These are phyloP conservation scores for Lachnellula arida DNA, from an alignment of 2,329 filamentous ascomycete species.

Conservation along the genomic window DNA sequence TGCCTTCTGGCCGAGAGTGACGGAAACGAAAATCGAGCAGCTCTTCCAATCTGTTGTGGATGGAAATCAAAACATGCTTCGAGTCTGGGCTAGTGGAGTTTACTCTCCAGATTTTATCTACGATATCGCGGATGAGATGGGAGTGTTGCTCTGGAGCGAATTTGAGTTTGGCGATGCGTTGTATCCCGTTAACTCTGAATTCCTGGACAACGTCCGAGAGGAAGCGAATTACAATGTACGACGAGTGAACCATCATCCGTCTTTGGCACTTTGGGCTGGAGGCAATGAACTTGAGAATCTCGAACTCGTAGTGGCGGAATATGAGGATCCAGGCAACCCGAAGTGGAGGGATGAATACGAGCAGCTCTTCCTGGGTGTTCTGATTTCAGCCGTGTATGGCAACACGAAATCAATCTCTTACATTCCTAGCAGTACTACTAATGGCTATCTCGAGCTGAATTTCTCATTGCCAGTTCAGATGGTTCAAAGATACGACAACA, in stretches of 20 bases:
- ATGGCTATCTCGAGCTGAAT: constrained; percentile 52
- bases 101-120: constrained; percentile 60
- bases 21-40: constrained; percentile 43
- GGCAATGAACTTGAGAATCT: constrained; percentile 58
- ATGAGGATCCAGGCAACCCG: constrained; percentile 23
- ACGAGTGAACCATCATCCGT: constrained; percentile 57
- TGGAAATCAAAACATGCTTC: constrained; percentile 61
- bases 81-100: constrained; percentile 56
- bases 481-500: constrained; percentile 52
- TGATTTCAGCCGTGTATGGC: constrained; percentile 51
- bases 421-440: constrained; percentile 54
- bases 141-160: constrained; percentile 58
- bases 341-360: constrained; percentile 45
- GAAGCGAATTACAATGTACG: constrained; percentile 58
- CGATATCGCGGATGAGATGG: constrained; percentile 56
- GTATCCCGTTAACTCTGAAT: constrained; percentile 50
- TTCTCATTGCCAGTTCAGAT: constrained; percentile 49
- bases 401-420: constrained; percentile 58
- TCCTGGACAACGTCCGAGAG: constrained; percentile 49
- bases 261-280: constrained; percentile 49
- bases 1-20: constrained; percentile 58
- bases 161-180: constrained; percentile 58
- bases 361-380: constrained; percentile 49
- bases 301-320: constrained; percentile 37
- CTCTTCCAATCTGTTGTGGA: constrained; percentile 51